Evolutionary conservation across 2,329 filamentous ascomycete genomes (phyloP), one percentile per base, ranked within the genome.

Genomic region (Aureobasidium zeae): DNA sequence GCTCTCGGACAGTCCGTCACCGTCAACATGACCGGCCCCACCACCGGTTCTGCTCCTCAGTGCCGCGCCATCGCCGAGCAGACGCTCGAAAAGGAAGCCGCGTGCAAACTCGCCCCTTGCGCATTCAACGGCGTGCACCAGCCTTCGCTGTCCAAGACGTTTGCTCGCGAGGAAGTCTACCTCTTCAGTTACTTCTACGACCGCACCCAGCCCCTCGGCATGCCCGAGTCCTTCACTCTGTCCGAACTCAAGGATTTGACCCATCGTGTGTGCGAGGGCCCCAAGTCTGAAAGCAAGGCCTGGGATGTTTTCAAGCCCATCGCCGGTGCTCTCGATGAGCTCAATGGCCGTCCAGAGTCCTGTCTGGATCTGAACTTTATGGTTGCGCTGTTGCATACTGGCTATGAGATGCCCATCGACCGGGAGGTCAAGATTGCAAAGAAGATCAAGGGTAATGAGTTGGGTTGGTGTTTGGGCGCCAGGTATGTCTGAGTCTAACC

Each of bases 111-210:
- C 36, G 76, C 84, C 0, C 91, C 91, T n/a, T 98, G 91, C 71
- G 94, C 91, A 1, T 98, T 98, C 78, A 94, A 94, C 63, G 91
- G 91, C 51, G 79, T 98, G 21, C 86, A 98, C 67, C 91, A 98
- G 65, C 91, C 91, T 8, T 81, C 83, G 16, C 74, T 98, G 35
- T 80, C 79, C 54, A 94, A 94, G 73, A 98, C 91, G 0, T 98
- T 98, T 57, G 71, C 85, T 19, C 76, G 74, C 50, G 89, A 96
- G 65, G 88, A 95, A 56, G 78, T 96, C 28, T 98, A 89, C 68
- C 86, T 96, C 54, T 89, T 98, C 67, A 94, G 86, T 21, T 98
- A 94, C 74, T 98, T 98, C 68, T 95, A 83, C 68, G 91, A 98
- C 70, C 88, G 93, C 57, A 93, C 85, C 17, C 77, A 85, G 62